Percentiles rank a stretch among this genome's conserved stretches.
Evolutionary conservation across 192 early-diverging fungal genomes (phyloP).

Genomic region (Geranomyces variabilis): DNA sequence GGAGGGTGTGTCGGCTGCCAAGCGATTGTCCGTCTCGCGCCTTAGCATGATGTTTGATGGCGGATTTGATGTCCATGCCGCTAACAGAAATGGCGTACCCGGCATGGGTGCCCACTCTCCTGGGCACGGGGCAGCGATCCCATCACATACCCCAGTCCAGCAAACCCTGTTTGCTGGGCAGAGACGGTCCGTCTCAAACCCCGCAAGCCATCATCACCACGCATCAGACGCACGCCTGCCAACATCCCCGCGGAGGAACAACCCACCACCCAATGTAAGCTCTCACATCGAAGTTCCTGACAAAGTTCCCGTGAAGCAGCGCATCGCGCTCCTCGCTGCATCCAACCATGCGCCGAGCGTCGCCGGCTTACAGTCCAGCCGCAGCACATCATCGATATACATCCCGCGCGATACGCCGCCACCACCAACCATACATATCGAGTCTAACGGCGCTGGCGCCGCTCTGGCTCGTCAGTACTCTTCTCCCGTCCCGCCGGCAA

Average conservation of each 20-base stretch:
- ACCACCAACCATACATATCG: too few relatives aligned
- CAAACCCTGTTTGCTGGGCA: not conserved
- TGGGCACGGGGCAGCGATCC: too few relatives aligned
- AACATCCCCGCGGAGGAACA: not conserved
- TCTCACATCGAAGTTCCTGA: conserved; percentile 14
- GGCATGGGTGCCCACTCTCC: not conserved
- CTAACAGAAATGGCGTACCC: not conserved
- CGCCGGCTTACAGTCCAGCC: not conserved
- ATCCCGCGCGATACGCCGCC: not conserved
- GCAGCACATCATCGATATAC: not conserved
- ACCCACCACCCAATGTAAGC: not conserved
- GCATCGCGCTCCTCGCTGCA: conserved; percentile 9
- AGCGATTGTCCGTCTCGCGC: conserved; percentile 35
- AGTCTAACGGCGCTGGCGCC: too few relatives aligned
- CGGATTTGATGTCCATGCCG: conserved; percentile 5
- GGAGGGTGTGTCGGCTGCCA: not conserved
- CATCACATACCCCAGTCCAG: not conserved
- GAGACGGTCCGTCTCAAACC: not conserved
- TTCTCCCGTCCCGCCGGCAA: conserved; percentile 23
- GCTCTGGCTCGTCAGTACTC: not conserved
- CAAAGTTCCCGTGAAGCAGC: conserved; percentile 12
- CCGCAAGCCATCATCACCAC: not conserved
- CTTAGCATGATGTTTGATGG: conserved; percentile 39
- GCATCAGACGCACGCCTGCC: not conserved
- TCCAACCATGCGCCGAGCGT: not conserved